Evolutionary conservation across 2,329 filamentous ascomycete species (phyloP), one percentile per base, ranked within the genome.

Genomic region (Botrytis byssoidea): DNA sequence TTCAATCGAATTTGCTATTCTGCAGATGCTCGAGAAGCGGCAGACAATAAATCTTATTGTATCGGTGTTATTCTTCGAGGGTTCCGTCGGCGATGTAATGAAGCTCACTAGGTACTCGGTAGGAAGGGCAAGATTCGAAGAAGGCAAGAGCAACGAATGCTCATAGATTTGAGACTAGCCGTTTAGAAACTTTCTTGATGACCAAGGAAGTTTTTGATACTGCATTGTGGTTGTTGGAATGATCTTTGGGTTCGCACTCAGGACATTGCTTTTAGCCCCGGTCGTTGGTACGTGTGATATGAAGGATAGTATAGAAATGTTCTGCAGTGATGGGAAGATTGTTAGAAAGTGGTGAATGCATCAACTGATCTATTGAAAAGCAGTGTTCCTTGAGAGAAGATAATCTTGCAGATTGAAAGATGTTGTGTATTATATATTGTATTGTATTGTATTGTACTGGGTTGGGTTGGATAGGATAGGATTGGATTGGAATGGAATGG

Each of bases 111-210:
- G 14, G 51, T 29, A 35, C 35, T 69, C 20, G 25, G 29, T 40
- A 25, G 29, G 35, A 20, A 37, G 29, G 20, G 71, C n/a, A 40
- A 35, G 65, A 57, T 65, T 73, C 63, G 70, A 72, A 70, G 51
- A 51, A 67, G 75, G 74, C 68, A 76, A 73, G 72, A 76, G 75
- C 74, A 76, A 70, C 69, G 48, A 65, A 74, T 64, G 75, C 76
- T 74, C 73, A 32, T 32, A 20, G 57, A 59, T 57, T 22, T 73
- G 25, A 69, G 16, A 77, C 77, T 80, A 81, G 79, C 80, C 77
- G 76, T 80, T 79, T 61, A 80, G 79, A 75, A 80, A 80, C 77
- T 80, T 80, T 79, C 77, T 77, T 75, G 76, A 76, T 77, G 77
- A 76, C 74, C 76, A 76, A 74, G 76, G 66, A 71, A 78, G 68